Evolutionary conservation across 805 yeast species (phyloP), one percentile per base, ranked within the genome.

Genomic region (Ogataea polymorpha): DNA sequence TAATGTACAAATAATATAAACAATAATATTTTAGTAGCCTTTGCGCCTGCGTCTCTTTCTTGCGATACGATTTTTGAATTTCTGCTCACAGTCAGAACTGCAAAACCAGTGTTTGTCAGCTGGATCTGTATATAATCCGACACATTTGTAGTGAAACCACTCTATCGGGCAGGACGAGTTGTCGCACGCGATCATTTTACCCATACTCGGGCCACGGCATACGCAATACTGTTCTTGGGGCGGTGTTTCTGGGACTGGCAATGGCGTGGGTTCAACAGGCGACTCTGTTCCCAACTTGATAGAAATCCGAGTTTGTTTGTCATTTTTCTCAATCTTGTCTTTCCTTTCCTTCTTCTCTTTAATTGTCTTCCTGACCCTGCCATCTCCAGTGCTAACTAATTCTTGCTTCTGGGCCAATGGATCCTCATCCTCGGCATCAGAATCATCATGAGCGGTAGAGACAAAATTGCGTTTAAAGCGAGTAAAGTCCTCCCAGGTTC

Each of bases 111-210:
- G 43, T 6, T 38, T 32, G 41, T 82, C 80, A 14, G 93, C 96
- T 2, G 98, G 98, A 4, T 95, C 96, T 37, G 80, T 82, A 14
- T 80, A 81, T 45, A 91, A 68, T 1, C 96, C 96, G 30, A 91
- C 96, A 69, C 99, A 93, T 41, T 81, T 83, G 72, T 90, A 91
- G 63, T 93, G 99, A 66, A 91, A 91, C 98, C 98, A 91, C 60
- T 88, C 96, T 50, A 72, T 80, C 57, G 80, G 78, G 68, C 99
- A 93, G 53, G 83, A 80, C 17, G 83, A 84, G 48, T 88, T 86
- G 59, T 91, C 99, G 65, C 99, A 91, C 0, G 93, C 97, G 50
- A 91, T 87, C 99, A 91, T 91, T 54, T 82, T 87, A 17, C 99
- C 99, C 53, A 67, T 71, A 1, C 79, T 71, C 2, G 71, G 73